Conservation (phyloP, 192 early-diverging fungal species). For the Coemansia sp. region DNA sequence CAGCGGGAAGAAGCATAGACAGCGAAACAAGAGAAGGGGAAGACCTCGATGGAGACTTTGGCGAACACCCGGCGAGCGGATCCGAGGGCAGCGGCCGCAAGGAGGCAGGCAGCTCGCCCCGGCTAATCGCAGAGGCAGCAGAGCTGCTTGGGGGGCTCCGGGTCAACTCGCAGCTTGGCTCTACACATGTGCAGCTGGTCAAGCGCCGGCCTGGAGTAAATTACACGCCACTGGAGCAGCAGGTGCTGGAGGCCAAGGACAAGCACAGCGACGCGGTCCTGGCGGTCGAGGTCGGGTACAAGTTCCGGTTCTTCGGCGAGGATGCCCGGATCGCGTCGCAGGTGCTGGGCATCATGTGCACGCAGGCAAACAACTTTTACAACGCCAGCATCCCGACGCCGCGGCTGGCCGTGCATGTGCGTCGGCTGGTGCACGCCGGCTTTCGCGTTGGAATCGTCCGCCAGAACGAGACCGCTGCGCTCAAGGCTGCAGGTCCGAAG, state of each 20-base stretch:
- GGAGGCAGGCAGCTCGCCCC: not conserved
- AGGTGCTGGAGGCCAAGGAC: conserved; percentile 72
- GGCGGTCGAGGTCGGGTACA: conserved; percentile 92
- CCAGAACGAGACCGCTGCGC: conserved; percentile 81
- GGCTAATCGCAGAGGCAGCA: not conserved
- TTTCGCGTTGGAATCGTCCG: conserved; percentile 83
- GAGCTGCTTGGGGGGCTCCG: not conserved
- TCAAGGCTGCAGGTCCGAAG: conserved; percentile 69
- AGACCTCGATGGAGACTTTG: not conserved
- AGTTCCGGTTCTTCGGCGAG: conserved; percentile 86
- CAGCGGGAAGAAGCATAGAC: not conserved
- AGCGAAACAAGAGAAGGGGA: too few relatives aligned
- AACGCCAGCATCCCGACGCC: conserved; percentile 77
- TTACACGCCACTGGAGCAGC: conserved; percentile 82
- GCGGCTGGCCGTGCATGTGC: conserved; percentile 77
- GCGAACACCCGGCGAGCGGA: not conserved
- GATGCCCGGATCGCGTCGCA: conserved; percentile 80
- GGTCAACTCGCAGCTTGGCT: conserved; percentile 4
- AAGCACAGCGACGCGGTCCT: conserved; percentile 71
- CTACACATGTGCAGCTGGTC: conserved; percentile 45
- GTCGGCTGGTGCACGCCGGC: conserved; percentile 74
- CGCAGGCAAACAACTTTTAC: conserved; percentile 72
- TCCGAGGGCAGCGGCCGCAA: not conserved
- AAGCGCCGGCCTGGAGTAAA: conserved; percentile 31
- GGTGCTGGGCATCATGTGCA: conserved; percentile 78